phyloP scores from a whole-genome alignment of 2,329 filamentous ascomycete species.

The Penicillium crustosum region DNA sequence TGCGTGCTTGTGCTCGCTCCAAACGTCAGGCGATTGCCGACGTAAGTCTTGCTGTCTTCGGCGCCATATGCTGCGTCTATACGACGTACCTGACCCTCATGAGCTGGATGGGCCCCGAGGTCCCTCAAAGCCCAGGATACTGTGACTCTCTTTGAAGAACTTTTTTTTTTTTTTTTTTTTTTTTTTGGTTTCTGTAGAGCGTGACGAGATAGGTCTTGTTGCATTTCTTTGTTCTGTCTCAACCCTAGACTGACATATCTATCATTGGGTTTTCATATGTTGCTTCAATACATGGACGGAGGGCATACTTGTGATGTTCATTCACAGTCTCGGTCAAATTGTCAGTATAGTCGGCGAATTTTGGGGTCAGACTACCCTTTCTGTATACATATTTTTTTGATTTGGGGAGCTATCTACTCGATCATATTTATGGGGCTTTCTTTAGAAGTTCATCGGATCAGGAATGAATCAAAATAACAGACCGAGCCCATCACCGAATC shows the following conservation, averaged over 20 bases:
- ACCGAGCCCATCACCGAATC: neutral
- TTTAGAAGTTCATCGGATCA: neutral
- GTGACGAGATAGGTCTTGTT: conserved; percentile 1
- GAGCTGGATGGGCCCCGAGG: conserved; percentile 71
- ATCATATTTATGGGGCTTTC: neutral
- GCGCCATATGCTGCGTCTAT: conserved; percentile 84
- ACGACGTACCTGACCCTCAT: conserved; percentile 82
- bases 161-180: neutral
- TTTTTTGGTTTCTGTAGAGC: conserved; percentile 12
- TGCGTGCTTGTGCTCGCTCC: conserved; percentile 72
- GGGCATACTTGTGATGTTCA: conserved; percentile 4
- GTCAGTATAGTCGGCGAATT: conserved; percentile 10
- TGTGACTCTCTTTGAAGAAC: conserved; percentile 51
- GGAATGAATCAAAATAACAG: neutral
- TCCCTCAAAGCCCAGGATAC: conserved; percentile 59
- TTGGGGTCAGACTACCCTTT: conserved; percentile 1
- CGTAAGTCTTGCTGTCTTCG: conserved; percentile 75
- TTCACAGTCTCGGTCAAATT: conserved; percentile 11
- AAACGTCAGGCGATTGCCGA: conserved; percentile 69
- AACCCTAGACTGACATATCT: conserved; percentile 20
- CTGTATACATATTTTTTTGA: conserved; percentile 18
- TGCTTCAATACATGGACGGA: conserved; percentile 13
- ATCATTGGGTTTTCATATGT: conserved; percentile 9
- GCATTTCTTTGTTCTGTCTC: conserved; percentile 7
- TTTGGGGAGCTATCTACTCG: neutral